A percentile compares a stretch with the other conserved stretches of the same genome.
These are phyloP conservation scores for Thraustochytrium striatum DNA, from an alignment of 352 stramenopile species.

Conservation along the genomic window DNA sequence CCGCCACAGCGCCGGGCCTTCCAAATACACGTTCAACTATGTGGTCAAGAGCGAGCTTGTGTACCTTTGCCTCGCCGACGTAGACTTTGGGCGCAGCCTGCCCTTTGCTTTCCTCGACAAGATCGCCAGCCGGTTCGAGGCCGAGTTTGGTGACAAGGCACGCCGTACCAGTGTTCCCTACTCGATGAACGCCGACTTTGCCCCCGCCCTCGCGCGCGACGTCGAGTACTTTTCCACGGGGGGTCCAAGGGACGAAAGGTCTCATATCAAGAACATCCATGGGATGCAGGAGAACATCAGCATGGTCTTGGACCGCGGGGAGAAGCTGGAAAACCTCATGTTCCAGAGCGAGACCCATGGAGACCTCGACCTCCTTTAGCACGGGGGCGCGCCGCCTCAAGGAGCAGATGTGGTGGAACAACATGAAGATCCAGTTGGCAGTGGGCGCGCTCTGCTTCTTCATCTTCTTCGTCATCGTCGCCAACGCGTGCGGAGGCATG, in stretches of 20 bases:
- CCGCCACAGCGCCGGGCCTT: no score
- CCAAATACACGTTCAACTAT: slow-evolving; percentile 45
- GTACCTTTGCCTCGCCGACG: slow-evolving; percentile 40
- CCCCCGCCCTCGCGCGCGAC: slow-evolving; percentile 80
- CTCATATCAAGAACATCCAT: slow-evolving; percentile 94
- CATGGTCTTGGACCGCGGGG: slow-evolving; percentile 91
- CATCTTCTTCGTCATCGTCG: slow-evolving; percentile 6
- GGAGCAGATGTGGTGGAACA: slow-evolving; percentile 32
- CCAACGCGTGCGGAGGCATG: slow-evolving; percentile 24
- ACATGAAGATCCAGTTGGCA: slow-evolving; percentile 23
- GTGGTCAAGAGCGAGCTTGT: slow-evolving; percentile 19
- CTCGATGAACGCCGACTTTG: slow-evolving; percentile 95
- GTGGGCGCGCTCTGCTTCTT: slow-evolving; percentile 2
- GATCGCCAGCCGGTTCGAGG: slow-evolving; percentile 68
- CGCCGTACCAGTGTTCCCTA: slow-evolving; percentile 87
- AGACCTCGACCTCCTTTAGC: slow-evolving; percentile 16
- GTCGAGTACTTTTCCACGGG: slow-evolving; percentile 84
- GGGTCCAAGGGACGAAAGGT: no score
- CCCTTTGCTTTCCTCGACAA: slow-evolving; percentile 96
- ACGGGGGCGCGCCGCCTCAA: neutral
- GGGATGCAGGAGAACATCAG: slow-evolving; percentile 99
- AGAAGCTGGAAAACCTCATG: slow-evolving; percentile 86
- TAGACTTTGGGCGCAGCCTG: slow-evolving; percentile 55
- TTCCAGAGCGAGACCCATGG: slow-evolving; percentile 24
- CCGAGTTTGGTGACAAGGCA: neutral